Base-by-base conservation (phyloP, 208 protist species). In the Wallacemonas rigidus region DNA sequence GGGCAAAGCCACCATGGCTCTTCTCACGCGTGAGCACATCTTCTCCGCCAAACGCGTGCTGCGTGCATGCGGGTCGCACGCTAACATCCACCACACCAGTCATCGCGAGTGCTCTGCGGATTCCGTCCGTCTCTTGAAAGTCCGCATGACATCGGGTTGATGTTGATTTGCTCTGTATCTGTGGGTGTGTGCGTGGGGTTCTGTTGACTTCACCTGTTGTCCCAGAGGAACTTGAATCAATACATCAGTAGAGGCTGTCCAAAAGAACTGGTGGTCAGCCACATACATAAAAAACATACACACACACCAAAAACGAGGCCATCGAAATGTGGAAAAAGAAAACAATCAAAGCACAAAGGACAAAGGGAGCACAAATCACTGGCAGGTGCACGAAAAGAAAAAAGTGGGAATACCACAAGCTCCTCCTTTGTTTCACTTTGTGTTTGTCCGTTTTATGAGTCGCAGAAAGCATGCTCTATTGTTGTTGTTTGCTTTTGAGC, bases 271-370 rank as follows among this genome's bases (percentile, higher is more conserved):
- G 56, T 38, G 26, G n/a, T 26, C 3, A 35, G 43, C 43, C 17
- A 43, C 56, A 62, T 62, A 62, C 56, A 62, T 62, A 48, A 36
- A 67, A 50, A n/a, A 67, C 3, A 2, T 26, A 51, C 3, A 3
- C 6, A 51, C 6, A 67, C 8, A 14, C 4, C 12, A 67, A 54
- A 45, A 47, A 67, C 15, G 35, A 69, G 38, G 36, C 6, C 3
- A 69, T 57, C 64, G 45, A 69, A 45, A 69, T n/a, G 6, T 50
- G 45, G 45, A n/a, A 47, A 56, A 69, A 43, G 17, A 43, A 57
- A 1, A n/a, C 17, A 57, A 58, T 58, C 7, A 1, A 70, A 43
- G 36, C 11, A 14, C 12, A 57, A 72, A 71, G 15, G 1, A 72
- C n/a, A 5, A 63, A 48, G 14, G 48, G 11, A 53, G 48, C 48